Conservation (phyloP, 2,329 filamentous ascomycete species). For the Fusarium oxysporum region DNA sequence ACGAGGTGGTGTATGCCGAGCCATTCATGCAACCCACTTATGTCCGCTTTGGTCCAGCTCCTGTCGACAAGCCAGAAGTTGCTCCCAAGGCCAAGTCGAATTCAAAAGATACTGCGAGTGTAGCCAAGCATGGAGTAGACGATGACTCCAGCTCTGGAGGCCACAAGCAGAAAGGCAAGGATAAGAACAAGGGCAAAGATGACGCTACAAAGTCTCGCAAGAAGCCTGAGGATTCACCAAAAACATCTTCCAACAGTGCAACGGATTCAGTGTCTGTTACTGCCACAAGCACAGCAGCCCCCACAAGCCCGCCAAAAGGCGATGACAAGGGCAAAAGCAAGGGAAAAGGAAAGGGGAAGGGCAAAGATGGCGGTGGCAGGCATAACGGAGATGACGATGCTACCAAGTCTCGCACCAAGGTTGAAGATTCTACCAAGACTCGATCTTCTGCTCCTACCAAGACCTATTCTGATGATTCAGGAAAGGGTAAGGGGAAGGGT, state of each 20-base stretch:
- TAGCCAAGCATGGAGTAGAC: neutral
- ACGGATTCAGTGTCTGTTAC: neutral
- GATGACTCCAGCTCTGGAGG: neutral
- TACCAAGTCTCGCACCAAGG: neutral
- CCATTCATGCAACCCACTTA: conserved; percentile 17
- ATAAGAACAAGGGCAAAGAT: conserved; percentile 1
- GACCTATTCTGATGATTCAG: no score
- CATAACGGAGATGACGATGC: neutral
- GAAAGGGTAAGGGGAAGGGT: no score
- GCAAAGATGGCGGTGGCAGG: neutral
- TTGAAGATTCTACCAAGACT: neutral
- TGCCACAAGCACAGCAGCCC: neutral
- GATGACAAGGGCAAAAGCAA: neutral
- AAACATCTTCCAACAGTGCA: neutral
- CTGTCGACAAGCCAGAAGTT: neutral
- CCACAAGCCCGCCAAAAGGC: neutral
- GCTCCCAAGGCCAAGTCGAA: neutral
- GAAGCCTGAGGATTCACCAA: neutral
- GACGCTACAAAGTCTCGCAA: neutral
- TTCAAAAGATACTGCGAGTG: neutral
- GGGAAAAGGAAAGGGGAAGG: neutral
- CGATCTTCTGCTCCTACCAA: neutral
- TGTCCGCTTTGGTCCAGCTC: neutral
- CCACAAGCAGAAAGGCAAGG: conserved; percentile 7
- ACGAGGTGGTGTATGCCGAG: neutral